Evolutionary conservation across 2,329 filamentous ascomycete genomes (phyloP), one percentile per base, ranked within the genome.

Genomic region (Aureobasidium sp.): DNA sequence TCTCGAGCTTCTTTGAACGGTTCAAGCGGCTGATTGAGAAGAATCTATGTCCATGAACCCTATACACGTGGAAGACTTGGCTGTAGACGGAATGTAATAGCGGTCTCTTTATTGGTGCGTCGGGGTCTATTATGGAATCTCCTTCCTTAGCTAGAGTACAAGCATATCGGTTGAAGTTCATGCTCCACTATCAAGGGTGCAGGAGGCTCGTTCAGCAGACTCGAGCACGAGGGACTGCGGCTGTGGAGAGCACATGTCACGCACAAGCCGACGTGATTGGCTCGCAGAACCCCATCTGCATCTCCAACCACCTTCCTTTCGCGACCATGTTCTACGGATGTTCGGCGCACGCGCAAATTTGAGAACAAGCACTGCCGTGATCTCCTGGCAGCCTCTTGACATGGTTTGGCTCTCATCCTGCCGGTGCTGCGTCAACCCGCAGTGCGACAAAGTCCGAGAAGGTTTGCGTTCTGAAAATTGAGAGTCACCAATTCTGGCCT

Each of bases 291-390:
- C 2, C 13, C 34, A 27, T 44, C 15, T 34, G 23, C 42, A 44
- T 36, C 41, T 58, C 55, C 55, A n/a, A 48, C 42, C 29, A 58
- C 42, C 55, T 47, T 57, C 41, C 53, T 27, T 57, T 46, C 53
- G n/a, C 27, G 53, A 36, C 53, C 53, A 57, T 29, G 26, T 46
- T 57, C 39, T 46, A 26, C 53, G 53, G 53, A 46, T 46, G 15
- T 48, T 37, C 55, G 55, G 55, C 55, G 52, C 53, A 10, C 6
- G 20, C 32, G 53, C 41, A 26, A 15, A 20, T 46, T 46, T 12
- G 27, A 26, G 29, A 57, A 26, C 53, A 57, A 46, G 53, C 53
- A 47, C 23, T 57, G 53, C 39, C 53, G 27, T 8, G 32, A 26
- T 46, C 8, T 34, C 5, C 37, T 44, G n/a, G 26, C 26, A 17